Percentiles rank a stretch among this genome's conserved stretches.
These are phyloP conservation scores for Nephelium lappaceum DNA, from an alignment of 345 rosid genomes.

Conservation along the genomic window DNA sequence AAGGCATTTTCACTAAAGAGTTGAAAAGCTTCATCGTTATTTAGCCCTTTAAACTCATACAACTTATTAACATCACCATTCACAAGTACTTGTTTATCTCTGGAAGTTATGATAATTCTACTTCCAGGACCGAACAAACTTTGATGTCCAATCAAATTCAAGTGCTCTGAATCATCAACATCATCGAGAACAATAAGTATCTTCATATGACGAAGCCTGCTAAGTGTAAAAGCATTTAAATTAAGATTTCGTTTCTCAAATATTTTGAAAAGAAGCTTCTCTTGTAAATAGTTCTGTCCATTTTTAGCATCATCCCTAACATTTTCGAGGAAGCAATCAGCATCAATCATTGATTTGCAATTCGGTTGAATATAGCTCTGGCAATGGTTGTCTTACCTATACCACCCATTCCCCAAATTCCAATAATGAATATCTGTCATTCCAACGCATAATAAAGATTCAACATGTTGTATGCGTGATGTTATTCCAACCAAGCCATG, in stretches of 20 bases:
- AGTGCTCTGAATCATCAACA: background rate
- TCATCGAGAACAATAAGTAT: background rate
- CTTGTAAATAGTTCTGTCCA: background rate
- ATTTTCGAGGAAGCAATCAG: too few relatives aligned
- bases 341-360: background rate
- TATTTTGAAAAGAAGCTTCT: background rate
- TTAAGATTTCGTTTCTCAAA: background rate
- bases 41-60: background rate
- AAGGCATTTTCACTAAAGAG: too few relatives aligned
- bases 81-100: too few relatives aligned
- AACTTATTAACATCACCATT: too few relatives aligned
- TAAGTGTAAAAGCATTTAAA: too few relatives aligned
- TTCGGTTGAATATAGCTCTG: background rate
- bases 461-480: background rate
- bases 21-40: too few relatives aligned
- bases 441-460: background rate
- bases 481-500: constrained; percentile 15
- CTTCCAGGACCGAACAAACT: background rate
- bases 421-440: constrained; percentile 15
- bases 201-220: background rate
- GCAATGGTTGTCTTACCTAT: constrained; percentile 34
- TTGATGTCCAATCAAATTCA: background rate
- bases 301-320: background rate
- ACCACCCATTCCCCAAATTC: constrained; percentile 37
- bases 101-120: too few relatives aligned